Conservation (phyloP, 495 filamentous ascomycete genomes). For the Pseudotulostoma volvatum region DNA sequence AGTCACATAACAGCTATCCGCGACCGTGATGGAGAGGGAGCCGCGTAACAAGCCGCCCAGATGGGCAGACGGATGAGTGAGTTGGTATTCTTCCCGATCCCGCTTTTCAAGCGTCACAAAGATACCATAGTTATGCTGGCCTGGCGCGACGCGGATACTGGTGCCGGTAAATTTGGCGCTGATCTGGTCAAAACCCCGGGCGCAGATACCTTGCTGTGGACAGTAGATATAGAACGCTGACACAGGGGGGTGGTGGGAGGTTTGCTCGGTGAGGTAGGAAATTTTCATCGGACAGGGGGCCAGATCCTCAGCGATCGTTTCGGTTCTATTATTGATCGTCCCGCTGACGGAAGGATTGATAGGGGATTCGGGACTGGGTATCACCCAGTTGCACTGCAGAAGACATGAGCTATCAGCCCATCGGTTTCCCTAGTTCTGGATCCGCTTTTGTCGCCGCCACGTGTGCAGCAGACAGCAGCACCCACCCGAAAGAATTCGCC, state of each 20-base stretch:
- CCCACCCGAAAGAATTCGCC: slow-evolving; percentile 90
- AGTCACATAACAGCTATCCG: slow-evolving; percentile 71
- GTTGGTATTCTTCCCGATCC: slow-evolving; percentile 77
- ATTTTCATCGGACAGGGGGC: slow-evolving; percentile 44
- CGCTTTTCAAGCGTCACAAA: slow-evolving; percentile 73
- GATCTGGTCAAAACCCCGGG: slow-evolving; percentile 85
- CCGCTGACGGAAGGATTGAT: slow-evolving; percentile 22
- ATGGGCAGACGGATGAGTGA: slow-evolving; percentile 88
- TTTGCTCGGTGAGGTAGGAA: slow-evolving; percentile 92
- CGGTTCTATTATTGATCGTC: slow-evolving; percentile 21
- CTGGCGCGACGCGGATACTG: slow-evolving; percentile 76
- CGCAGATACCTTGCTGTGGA: slow-evolving; percentile 75
- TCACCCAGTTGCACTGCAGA: slow-evolving; percentile 77
- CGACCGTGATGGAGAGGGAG: slow-evolving; percentile 65
- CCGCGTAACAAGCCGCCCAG: slow-evolving; percentile 78
- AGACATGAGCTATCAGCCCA: slow-evolving; percentile 4
- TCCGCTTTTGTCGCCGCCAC: too few relatives aligned
- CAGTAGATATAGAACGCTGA: slow-evolving; percentile 93
- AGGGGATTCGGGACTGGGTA: slow-evolving; percentile 46
- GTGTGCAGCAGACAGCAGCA: too few relatives aligned
- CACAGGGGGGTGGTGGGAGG: slow-evolving; percentile 95
- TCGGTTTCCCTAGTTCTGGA: neutral
- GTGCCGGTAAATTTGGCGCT: slow-evolving; percentile 97
- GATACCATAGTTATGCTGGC: slow-evolving; percentile 87
- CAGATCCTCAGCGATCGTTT: slow-evolving; percentile 20